Evolutionary conservation across 2,329 filamentous ascomycete species (phyloP).

Genomic region (Diaporthe sp.): DNA sequence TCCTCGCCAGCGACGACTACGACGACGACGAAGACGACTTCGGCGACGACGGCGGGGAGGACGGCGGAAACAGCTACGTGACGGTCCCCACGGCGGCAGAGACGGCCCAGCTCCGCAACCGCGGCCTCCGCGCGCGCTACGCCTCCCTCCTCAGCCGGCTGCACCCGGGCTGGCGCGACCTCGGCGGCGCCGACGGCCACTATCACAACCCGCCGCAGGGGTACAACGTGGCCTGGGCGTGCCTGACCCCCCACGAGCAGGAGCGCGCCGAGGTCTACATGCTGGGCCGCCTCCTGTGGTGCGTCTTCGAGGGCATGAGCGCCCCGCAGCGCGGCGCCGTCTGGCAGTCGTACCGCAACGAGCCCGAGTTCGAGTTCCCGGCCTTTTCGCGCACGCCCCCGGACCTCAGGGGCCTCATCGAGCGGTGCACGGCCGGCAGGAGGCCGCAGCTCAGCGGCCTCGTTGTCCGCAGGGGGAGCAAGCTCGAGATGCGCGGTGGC

Average conservation of each 20-base stretch:
- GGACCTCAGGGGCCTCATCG: constrained; percentile 62
- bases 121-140: constrained; percentile 53
- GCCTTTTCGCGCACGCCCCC: constrained; percentile 62
- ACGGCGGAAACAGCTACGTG: constrained; percentile 41
- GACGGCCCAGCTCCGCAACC: constrained; percentile 24
- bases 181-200: constrained; percentile 55
- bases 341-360: constrained; percentile 72
- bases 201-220: constrained; percentile 64
- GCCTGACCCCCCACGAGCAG: constrained; percentile 64
- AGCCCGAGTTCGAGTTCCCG: constrained; percentile 70
- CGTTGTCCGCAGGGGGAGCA: constrained; percentile 61
- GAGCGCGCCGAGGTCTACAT: constrained; percentile 74
- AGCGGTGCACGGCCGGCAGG: constrained; percentile 65
- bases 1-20: constrained; percentile 65
- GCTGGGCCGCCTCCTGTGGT: constrained; percentile 73
- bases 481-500: constrained; percentile 58
- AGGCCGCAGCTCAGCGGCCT: constrained; percentile 59
- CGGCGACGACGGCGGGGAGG: constrained; percentile 50
- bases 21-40: constrained; percentile 54
- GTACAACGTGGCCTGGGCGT: constrained; percentile 71
- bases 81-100: neutral
- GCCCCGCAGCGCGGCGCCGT: constrained; percentile 69
- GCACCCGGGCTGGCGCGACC: constrained; percentile 62
- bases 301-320: constrained; percentile 72
- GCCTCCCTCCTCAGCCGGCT: constrained; percentile 57